Evolutionary conservation across 2,329 filamentous ascomycete genomes (phyloP).

Genomic region (Xylariaceae sp.): DNA sequence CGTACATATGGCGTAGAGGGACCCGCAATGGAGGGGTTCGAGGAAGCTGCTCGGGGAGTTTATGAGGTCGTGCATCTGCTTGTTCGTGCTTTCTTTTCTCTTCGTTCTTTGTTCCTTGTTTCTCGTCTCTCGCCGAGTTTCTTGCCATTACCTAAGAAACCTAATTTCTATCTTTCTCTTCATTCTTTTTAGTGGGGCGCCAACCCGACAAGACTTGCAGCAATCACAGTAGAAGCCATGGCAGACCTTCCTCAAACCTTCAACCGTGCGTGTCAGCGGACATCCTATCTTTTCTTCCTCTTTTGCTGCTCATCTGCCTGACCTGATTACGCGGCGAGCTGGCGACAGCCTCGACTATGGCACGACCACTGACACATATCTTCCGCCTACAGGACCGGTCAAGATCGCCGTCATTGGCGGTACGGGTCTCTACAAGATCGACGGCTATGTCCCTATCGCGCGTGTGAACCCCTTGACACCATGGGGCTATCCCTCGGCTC

Average conservation of each 20-base stretch:
- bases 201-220: background rate
- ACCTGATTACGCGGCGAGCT: background rate
- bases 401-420: slow-evolving; percentile 88
- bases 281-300: background rate
- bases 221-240: slow-evolving; percentile 34
- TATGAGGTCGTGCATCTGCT: background rate
- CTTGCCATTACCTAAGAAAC: background rate
- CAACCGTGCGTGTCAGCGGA: slow-evolving; percentile 43
- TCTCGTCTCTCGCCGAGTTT: background rate
- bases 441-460: slow-evolving; percentile 80
- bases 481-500: slow-evolving; percentile 73
- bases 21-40: background rate
- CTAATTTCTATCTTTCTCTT: background rate
- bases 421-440: slow-evolving; percentile 83
- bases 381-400: slow-evolving; percentile 52
- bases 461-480: slow-evolving; percentile 72
- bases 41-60: background rate
- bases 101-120: background rate
- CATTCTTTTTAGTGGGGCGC: background rate
- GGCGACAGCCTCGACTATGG: background rate
- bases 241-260: slow-evolving; percentile 52
- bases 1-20: background rate
- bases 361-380: slow-evolving; percentile 3
- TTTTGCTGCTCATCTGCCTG: background rate
- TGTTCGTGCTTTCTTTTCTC: background rate